Evolutionary conservation across 177 flowering plant genomes (phyloP).

Genomic region (Vitis hybrid): DNA sequence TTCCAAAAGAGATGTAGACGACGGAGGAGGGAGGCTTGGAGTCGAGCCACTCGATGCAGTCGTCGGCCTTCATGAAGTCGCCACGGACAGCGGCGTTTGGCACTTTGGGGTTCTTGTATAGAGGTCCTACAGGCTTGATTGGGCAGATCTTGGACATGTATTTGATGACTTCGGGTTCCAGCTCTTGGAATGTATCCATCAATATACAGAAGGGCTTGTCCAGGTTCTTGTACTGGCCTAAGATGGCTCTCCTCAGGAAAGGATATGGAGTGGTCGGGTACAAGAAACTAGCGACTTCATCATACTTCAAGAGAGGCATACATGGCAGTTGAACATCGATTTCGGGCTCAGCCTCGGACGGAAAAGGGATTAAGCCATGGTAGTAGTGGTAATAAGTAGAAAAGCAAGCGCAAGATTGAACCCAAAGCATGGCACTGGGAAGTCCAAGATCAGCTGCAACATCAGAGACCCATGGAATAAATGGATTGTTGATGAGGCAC

Average conservation of each 20-base stretch:
- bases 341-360: slow-evolving; percentile 30
- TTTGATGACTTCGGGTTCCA: slow-evolving; percentile 45
- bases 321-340: slow-evolving; percentile 50
- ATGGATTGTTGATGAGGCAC: slow-evolving; percentile 59
- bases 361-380: slow-evolving; percentile 44
- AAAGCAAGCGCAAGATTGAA: slow-evolving; percentile 69
- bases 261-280: slow-evolving; percentile 45
- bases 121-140: slow-evolving; percentile 65
- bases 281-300: slow-evolving; percentile 69
- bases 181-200: slow-evolving; percentile 64
- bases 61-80: slow-evolving; percentile 44
- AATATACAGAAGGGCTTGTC: slow-evolving; percentile 51
- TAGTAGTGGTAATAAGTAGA: slow-evolving; percentile 53
- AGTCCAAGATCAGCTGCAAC: slow-evolving; percentile 50
- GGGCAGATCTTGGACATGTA: slow-evolving; percentile 39
- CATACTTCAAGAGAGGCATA: slow-evolving; percentile 46
- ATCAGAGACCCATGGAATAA: slow-evolving; percentile 75
- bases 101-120: slow-evolving; percentile 32
- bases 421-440: slow-evolving; percentile 75
- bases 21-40: slow-evolving; percentile 46
- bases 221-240: slow-evolving; percentile 52
- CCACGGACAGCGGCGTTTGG: slow-evolving; percentile 21
- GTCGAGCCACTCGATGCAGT: slow-evolving; percentile 65
- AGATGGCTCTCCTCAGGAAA: slow-evolving; percentile 30
- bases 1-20: slow-evolving; percentile 76